Conservation (phyloP, 2,329 filamentous ascomycete genomes). For the Diaporthe sp. region DNA sequence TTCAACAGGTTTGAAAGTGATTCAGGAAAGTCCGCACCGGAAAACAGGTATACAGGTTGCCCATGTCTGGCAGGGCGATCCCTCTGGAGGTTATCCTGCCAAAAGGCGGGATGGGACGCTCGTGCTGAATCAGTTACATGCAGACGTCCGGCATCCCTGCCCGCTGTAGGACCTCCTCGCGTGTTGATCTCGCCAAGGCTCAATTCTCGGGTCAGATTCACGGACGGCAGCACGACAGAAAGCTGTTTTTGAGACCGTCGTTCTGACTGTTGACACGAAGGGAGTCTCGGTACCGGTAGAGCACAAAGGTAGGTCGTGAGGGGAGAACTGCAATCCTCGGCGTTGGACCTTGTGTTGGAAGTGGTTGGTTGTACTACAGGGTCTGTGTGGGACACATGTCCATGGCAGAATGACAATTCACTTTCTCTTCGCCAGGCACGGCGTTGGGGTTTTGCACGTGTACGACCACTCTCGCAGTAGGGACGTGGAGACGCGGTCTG, state of each 20-base stretch:
- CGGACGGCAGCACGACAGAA: neutral
- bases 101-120: neutral
- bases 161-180: neutral
- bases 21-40: neutral
- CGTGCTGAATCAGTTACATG: neutral
- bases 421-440: neutral
- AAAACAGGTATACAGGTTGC: neutral
- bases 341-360: neutral
- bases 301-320: neutral
- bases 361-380: neutral
- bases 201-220: neutral
- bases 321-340: constrained; percentile 3
- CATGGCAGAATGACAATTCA: neutral
- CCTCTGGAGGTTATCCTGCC: neutral
- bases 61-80: no score
- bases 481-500: neutral
- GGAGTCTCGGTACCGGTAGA: neutral
- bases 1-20: neutral
- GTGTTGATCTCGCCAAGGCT: constrained; percentile 12
- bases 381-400: neutral
- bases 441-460: neutral
- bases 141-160: neutral
- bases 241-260: neutral
- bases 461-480: neutral
- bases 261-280: neutral